Percentiles rank a stretch among this genome's conserved stretches.
Conservation (phyloP, 257 asterid species). For the Ocimum tenuiflorum region DNA sequence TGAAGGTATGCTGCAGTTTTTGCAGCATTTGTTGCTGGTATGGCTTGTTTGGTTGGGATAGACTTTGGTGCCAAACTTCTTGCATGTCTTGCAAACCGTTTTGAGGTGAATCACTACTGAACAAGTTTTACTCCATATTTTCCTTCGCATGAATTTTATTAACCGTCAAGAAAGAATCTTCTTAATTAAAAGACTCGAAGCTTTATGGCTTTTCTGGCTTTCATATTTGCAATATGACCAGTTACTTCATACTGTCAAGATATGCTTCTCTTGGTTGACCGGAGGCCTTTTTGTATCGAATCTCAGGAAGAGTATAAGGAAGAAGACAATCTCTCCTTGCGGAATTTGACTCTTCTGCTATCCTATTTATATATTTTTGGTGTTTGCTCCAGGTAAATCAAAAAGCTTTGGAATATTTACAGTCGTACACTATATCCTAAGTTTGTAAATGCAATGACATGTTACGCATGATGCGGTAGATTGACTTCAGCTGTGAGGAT, state of each 20-base stretch:
- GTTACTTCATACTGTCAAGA: neutral
- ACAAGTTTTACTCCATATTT: neutral
- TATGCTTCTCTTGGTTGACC: constrained; percentile 10
- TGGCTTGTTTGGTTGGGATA: constrained; percentile 79
- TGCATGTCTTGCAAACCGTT: constrained; percentile 65
- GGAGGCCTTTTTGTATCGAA: constrained; percentile 12
- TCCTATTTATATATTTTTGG: constrained; percentile 76
- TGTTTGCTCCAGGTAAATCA: constrained; percentile 70
- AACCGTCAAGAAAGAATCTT: neutral
- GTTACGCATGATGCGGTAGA: neutral
- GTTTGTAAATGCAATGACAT: neutral
- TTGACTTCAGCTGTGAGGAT: neutral
- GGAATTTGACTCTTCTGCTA: constrained; percentile 75
- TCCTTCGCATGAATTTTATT: neutral
- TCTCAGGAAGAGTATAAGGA: constrained; percentile 77
- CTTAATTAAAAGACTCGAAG: neutral
- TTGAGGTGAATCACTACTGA: constrained; percentile 53
- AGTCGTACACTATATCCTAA: neutral
- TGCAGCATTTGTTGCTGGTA: constrained; percentile 92
- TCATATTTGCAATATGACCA: constrained; percentile 1
- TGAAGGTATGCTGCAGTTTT: constrained; percentile 87
- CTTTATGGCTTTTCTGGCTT: neutral
- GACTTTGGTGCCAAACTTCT: constrained; percentile 95
- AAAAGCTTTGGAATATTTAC: constrained; percentile 1
- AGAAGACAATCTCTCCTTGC: constrained; percentile 78